These are phyloP conservation scores for Apiospora malaysiana DNA, from an alignment of 2,329 filamentous ascomycete species.

Conservation along the genomic window DNA sequence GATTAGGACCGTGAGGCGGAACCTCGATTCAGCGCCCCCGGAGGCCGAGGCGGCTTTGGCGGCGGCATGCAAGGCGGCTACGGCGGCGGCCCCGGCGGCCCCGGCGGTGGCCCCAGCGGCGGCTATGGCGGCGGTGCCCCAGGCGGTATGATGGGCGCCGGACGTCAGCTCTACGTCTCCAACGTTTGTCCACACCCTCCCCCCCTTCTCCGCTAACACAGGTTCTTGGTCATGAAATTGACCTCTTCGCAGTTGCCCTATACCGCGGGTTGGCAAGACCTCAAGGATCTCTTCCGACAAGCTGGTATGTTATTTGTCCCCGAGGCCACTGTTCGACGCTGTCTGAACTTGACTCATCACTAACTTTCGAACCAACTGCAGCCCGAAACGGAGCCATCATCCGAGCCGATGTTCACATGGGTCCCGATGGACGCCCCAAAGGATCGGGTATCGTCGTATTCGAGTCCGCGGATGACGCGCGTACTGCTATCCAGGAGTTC, in stretches of 20 bases:
- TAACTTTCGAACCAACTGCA: conserved; percentile 32
- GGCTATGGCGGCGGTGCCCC: conserved; percentile 52
- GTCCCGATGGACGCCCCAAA: conserved; percentile 91
- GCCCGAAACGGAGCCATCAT: conserved; percentile 79
- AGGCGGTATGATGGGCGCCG: conserved; percentile 55
- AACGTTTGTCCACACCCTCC: conserved; percentile 78
- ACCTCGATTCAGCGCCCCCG: conserved; percentile 86
- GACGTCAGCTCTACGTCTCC: conserved; percentile 94
- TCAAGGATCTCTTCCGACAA: conserved; percentile 98
- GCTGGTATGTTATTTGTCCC: conserved; percentile 75
- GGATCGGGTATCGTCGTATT: conserved; percentile 97
- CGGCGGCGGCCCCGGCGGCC: conserved; percentile 51
- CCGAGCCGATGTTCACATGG: conserved; percentile 92
- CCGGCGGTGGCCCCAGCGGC: conserved; percentile 59
- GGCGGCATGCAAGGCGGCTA: conserved; percentile 59
- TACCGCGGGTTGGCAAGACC: conserved; percentile 97
- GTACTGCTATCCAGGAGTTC: conserved; percentile 95
- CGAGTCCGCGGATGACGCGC: conserved; percentile 91
- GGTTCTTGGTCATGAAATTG: conserved; percentile 32
- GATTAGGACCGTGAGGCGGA: conserved; percentile 93
- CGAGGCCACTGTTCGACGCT: background rate
- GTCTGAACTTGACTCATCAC: background rate
- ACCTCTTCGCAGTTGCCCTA: conserved; percentile 78
- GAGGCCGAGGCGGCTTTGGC: conserved; percentile 59
- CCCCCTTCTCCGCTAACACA: conserved; percentile 28